Conservation (phyloP, 2,329 filamentous ascomycete genomes). For the Alternaria infectoria region DNA sequence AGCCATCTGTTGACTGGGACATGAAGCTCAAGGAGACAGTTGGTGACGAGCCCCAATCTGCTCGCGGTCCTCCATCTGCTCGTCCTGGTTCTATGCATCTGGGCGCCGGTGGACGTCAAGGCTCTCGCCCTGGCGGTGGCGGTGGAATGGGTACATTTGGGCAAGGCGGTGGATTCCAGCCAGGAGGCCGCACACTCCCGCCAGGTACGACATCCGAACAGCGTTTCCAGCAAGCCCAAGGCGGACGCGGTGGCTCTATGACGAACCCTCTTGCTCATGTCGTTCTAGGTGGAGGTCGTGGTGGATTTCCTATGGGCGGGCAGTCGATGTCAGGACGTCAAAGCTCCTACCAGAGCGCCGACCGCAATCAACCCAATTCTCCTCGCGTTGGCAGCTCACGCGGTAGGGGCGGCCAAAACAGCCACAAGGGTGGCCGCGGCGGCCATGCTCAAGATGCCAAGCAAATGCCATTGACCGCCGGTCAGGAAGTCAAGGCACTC, state of each 20-base stretch:
- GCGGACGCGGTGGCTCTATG: conserved; percentile 38
- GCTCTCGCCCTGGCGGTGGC: conserved; percentile 49
- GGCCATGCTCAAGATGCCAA: conserved; percentile 74
- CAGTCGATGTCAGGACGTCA: conserved; percentile 67
- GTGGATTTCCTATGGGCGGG: conserved; percentile 62
- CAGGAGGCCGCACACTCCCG: conserved; percentile 64
- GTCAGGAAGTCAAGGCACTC: conserved; percentile 82
- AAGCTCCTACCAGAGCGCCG: conserved; percentile 59
- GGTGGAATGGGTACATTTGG: conserved; percentile 73
- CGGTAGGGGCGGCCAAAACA: conserved; percentile 54
- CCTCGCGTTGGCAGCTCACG: conserved; percentile 71
- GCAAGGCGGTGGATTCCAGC: conserved; percentile 47
- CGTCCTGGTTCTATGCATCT: conserved; percentile 58
- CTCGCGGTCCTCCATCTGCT: conserved; percentile 65
- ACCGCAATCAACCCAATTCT: conserved; percentile 65
- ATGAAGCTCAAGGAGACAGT: conserved; percentile 83
- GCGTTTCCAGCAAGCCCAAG: conserved; percentile 62
- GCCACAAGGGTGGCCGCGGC: conserved; percentile 40
- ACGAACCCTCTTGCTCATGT: conserved; percentile 66
- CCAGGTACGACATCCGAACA: conserved; percentile 78
- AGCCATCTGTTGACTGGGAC: conserved; percentile 93
- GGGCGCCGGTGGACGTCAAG: conserved; percentile 52
- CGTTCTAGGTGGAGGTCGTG: conserved; percentile 58
- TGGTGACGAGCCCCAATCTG: conserved; percentile 76
- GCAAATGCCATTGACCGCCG: conserved; percentile 89